Percentiles rank a stretch among this genome's conserved stretches.
These are phyloP conservation scores for Phytophthora melonis DNA, from an alignment of 352 stramenopile species.

Conservation along the genomic window DNA sequence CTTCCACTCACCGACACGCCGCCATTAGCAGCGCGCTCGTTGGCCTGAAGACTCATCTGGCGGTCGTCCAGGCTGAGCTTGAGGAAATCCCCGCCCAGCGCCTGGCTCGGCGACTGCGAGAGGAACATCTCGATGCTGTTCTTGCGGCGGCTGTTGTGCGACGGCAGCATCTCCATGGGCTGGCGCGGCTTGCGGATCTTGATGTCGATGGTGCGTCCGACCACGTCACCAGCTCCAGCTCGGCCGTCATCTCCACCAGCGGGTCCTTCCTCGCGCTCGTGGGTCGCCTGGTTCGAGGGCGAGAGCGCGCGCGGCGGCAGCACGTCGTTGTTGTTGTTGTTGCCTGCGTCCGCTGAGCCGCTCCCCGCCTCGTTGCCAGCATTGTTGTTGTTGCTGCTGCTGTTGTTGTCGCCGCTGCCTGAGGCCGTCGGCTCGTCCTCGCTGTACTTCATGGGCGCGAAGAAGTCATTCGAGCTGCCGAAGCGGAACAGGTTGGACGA, in stretches of 20 bases:
- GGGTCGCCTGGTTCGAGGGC: constrained; percentile 56
- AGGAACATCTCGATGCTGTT: constrained; percentile 92
- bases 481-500: constrained; percentile 60
- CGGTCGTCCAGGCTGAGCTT: constrained; percentile 80
- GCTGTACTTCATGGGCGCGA: constrained; percentile 56
- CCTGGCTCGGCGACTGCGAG: constrained; percentile 83
- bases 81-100: constrained; percentile 79
- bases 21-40: constrained; percentile 19
- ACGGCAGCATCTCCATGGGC: constrained; percentile 42
- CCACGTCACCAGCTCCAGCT: background rate
- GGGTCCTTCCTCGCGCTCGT: constrained; percentile 24
- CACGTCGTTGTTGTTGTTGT: constrained; percentile 20
- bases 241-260: background rate
- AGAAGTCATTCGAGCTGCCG: constrained; percentile 54
- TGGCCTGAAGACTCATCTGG: constrained; percentile 48
- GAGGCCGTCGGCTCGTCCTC: constrained; percentile 32
- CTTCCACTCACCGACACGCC: constrained; percentile 11
- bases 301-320: constrained; percentile 41
- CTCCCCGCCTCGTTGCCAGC: background rate
- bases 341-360: too few species aligned
- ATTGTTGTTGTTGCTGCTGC: background rate
- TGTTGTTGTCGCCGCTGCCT: background rate
- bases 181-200: constrained; percentile 29
- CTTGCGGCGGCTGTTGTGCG: constrained; percentile 62
- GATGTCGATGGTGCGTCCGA: constrained; percentile 10